phyloP scores from a whole-genome alignment of 805 yeast species.

The Candida dendrica region DNA sequence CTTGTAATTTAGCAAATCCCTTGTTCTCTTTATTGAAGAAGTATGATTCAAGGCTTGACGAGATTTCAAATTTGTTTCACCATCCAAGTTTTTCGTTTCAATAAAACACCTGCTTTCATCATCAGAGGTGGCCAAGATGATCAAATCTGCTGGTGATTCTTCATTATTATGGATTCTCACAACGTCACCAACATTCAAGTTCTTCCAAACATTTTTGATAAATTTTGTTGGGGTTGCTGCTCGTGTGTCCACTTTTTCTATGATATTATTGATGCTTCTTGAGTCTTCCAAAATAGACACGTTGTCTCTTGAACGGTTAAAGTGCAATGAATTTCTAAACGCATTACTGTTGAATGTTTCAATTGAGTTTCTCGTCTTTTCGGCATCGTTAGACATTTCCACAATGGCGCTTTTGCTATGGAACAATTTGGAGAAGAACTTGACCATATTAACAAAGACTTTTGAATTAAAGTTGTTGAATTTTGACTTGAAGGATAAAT shows the following conservation, averaged over 20 bases:
- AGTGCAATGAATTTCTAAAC: background rate
- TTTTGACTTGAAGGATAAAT: slow-evolving; percentile 56
- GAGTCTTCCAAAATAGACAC: background rate
- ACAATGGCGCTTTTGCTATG: slow-evolving; percentile 8
- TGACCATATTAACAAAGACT: slow-evolving; percentile 15
- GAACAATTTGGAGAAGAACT: slow-evolving; percentile 12
- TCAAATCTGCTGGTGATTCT: slow-evolving; percentile 55
- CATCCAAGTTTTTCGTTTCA: slow-evolving; percentile 78
- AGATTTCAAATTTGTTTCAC: slow-evolving; percentile 70
- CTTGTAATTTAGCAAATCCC: slow-evolving; percentile 38
- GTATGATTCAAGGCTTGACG: slow-evolving; percentile 63
- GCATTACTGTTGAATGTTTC: slow-evolving; percentile 7
- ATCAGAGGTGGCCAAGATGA: slow-evolving; percentile 44
- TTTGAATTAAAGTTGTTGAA: slow-evolving; percentile 47
- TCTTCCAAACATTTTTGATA: slow-evolving; percentile 33
- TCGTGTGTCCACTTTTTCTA: background rate
- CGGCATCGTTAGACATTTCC: slow-evolving; percentile 1
- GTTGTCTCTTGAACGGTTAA: background rate
- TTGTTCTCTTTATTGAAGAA: slow-evolving; percentile 35
- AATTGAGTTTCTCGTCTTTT: slow-evolving; percentile 5
- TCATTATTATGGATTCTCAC: slow-evolving; percentile 51
- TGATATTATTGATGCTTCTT: background rate
- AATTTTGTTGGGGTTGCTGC: slow-evolving; percentile 25
- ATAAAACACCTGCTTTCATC: slow-evolving; percentile 51
- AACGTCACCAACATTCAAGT: slow-evolving; percentile 47